phyloP scores from a whole-genome alignment of 768 basidiomycete genomes.

The Pleurotus cornucopiae region DNA sequence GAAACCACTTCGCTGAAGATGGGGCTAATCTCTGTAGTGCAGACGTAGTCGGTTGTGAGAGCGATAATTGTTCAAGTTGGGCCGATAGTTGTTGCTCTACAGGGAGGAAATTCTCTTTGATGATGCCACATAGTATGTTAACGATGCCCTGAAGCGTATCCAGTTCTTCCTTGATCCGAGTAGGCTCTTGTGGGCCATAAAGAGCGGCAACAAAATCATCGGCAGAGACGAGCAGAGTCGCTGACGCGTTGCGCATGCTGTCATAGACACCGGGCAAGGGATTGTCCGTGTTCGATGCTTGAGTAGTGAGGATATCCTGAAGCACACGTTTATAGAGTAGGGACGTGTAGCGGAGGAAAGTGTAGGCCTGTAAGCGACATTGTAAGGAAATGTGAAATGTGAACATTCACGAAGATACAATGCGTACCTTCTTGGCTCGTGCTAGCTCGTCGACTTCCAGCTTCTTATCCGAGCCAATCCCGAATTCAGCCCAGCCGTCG shows the following conservation, averaged over 20 bases:
- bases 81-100: slow-evolving; percentile 22
- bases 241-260: slow-evolving; percentile 43
- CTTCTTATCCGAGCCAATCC: slow-evolving; percentile 35
- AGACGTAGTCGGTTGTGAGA: slow-evolving; percentile 14
- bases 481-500: slow-evolving; percentile 68
- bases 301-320: slow-evolving; percentile 40
- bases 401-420: background rate
- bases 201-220: slow-evolving; percentile 69
- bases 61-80: slow-evolving; percentile 22
- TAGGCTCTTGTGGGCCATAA: slow-evolving; percentile 57
- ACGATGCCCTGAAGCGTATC: slow-evolving; percentile 32
- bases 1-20: slow-evolving; percentile 56
- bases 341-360: slow-evolving; percentile 52
- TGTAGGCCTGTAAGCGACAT: slow-evolving; percentile 41
- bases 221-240: slow-evolving; percentile 44
- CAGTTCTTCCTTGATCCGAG: slow-evolving; percentile 35
- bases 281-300: background rate
- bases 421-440: slow-evolving; percentile 52
- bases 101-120: slow-evolving; percentile 19
- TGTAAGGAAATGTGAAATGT: slow-evolving; percentile 7
- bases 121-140: slow-evolving; percentile 26
- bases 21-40: background rate
- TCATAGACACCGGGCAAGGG: slow-evolving; percentile 32
- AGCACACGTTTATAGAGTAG: slow-evolving; percentile 61
- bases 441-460: slow-evolving; percentile 48